A percentile compares a stretch with the other conserved stretches of the same genome.
Conservation (phyloP, 2,329 filamentous ascomycete species). For the Cadophora sp. region DNA sequence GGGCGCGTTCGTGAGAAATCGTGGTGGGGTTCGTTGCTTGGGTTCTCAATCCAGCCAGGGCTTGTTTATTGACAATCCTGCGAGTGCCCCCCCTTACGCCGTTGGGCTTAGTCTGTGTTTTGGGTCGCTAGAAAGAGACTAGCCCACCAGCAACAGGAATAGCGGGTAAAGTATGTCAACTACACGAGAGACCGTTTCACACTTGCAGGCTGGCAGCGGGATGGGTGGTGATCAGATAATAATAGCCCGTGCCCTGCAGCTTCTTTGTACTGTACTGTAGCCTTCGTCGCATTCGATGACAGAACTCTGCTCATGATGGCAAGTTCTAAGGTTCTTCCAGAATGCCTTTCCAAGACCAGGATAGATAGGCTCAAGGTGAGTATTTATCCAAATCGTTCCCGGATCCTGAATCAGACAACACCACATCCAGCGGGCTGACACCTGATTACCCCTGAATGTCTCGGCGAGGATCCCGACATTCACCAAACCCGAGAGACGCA, state of each 20-base stretch:
- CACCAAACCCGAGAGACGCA: background rate
- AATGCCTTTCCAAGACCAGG: background rate
- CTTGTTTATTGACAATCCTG: conserved; percentile 23
- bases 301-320: background rate
- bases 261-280: background rate
- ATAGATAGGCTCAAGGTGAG: background rate
- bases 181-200: background rate
- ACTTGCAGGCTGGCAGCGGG: conserved; percentile 10
- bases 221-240: background rate
- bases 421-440: background rate
- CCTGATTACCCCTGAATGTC: conserved; percentile 2
- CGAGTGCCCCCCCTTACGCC: conserved; percentile 12
- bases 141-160: background rate
- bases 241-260: conserved; percentile 7
- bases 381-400: background rate
- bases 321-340: background rate
- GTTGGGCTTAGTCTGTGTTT: conserved; percentile 9
- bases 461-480: background rate
- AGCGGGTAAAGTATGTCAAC: background rate
- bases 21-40: conserved; percentile 7
- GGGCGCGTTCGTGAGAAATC: conserved; percentile 17
- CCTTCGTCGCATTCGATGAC: background rate
- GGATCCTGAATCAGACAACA: background rate
- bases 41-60: background rate
- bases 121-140: conserved; percentile 4